Evolutionary conservation across 1,139 yeast species (phyloP).

Genomic region (Kodamaea arcana): DNA sequence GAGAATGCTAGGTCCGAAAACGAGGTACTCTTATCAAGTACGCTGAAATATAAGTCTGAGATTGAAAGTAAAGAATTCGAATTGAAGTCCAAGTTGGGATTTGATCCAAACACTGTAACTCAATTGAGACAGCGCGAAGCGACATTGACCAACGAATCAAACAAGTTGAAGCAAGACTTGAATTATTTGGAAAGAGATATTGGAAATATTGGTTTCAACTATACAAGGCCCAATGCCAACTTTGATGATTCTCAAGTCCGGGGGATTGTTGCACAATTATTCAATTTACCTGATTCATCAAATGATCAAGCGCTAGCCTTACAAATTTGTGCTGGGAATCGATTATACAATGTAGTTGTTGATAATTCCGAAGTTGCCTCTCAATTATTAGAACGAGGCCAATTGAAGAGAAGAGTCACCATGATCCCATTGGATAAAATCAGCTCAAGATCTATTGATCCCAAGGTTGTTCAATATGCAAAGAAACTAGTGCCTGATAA

Average conservation of each 20-base stretch:
- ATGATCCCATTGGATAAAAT: slow-evolving; percentile 91
- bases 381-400: slow-evolving; percentile 73
- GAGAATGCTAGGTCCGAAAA: slow-evolving; percentile 54
- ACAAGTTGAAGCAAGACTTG: slow-evolving; percentile 45
- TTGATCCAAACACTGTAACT: slow-evolving; percentile 46
- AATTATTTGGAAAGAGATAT: slow-evolving; percentile 61
- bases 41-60: slow-evolving; percentile 39
- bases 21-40: slow-evolving; percentile 35
- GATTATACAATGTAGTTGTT: slow-evolving; percentile 86
- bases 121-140: slow-evolving; percentile 45
- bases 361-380: slow-evolving; percentile 84
- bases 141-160: slow-evolving; percentile 24
- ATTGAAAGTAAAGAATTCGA: slow-evolving; percentile 39
- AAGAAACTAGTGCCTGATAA: slow-evolving; percentile 71
- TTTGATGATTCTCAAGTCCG: slow-evolving; percentile 65
- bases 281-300: slow-evolving; percentile 57
- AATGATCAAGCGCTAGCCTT: slow-evolving; percentile 72
- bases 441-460: slow-evolving; percentile 48
- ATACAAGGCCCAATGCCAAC: slow-evolving; percentile 57
- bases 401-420: slow-evolving; percentile 77
- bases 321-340: slow-evolving; percentile 92
- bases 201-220: slow-evolving; percentile 74
- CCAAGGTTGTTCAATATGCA: slow-evolving; percentile 51
- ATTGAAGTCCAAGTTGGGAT: slow-evolving; percentile 51
- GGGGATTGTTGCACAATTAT: slow-evolving; percentile 88